phyloP scores from a whole-genome alignment of 805 yeast species.

The Pichia insulana region DNA sequence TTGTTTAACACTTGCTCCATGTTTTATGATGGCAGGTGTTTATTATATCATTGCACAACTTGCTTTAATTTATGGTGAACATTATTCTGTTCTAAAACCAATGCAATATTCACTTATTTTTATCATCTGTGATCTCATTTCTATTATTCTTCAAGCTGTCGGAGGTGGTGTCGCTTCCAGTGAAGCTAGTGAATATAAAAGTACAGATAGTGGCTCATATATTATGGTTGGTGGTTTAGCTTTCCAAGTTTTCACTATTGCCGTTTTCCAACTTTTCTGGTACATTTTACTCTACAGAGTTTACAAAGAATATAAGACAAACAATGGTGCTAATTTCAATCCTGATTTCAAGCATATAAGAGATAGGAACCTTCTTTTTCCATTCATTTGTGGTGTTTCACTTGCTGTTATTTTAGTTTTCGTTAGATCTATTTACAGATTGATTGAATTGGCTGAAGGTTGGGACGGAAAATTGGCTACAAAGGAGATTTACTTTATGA shows the following conservation, averaged over 20 bases:
- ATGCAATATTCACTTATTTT: constrained; percentile 56
- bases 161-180: constrained; percentile 71
- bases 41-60: constrained; percentile 65
- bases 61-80: constrained; percentile 50
- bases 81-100: constrained; percentile 45
- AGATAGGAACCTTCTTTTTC: constrained; percentile 28
- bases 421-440: constrained; percentile 63
- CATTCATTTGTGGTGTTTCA: constrained; percentile 37
- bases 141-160: constrained; percentile 58
- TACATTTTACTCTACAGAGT: constrained; percentile 37
- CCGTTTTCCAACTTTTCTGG: constrained; percentile 46
- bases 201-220: constrained; percentile 42
- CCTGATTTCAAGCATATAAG: constrained; percentile 31
- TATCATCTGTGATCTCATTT: constrained; percentile 53
- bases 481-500: constrained; percentile 50
- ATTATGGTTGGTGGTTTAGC: constrained; percentile 74
- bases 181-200: constrained; percentile 27
- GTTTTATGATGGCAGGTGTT: constrained; percentile 76
- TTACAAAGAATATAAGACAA: constrained; percentile 18
- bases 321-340: constrained; percentile 29
- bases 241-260: constrained; percentile 66
- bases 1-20: constrained; percentile 70
- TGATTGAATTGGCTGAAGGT: constrained; percentile 64
- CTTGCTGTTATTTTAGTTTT: constrained; percentile 47
- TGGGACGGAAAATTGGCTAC: constrained; percentile 60